Conservation (phyloP, 2,329 filamentous ascomycete genomes). For the Diaporthe batatas region DNA sequence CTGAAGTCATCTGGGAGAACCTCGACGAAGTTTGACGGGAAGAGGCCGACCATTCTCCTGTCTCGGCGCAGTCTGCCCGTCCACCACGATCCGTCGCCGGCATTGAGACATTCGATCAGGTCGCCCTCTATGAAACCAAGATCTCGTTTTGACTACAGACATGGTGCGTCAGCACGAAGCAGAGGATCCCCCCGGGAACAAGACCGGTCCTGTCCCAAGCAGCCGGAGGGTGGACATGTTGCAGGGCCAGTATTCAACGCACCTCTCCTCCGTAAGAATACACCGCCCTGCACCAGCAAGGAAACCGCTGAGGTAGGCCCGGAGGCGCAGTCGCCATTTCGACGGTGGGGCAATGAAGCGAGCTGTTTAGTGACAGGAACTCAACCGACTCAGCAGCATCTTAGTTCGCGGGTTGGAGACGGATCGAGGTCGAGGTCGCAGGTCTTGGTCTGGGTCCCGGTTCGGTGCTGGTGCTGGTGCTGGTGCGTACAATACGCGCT, state of each 20-base stretch:
- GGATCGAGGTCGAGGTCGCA: not conserved
- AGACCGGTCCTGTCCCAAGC: not conserved
- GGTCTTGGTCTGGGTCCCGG: not conserved
- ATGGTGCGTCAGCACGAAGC: slow-evolving; percentile 45
- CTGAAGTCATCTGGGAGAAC: slow-evolving; percentile 88
- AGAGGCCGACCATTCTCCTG: slow-evolving; percentile 89
- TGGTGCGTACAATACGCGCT: slow-evolving; percentile 11
- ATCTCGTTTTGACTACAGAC: slow-evolving; percentile 82
- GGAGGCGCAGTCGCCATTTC: slow-evolving; percentile 69
- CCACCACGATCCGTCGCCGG: slow-evolving; percentile 98
- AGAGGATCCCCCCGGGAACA: not conserved
- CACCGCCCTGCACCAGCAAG: slow-evolving; percentile 90
- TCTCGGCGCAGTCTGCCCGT: slow-evolving; percentile 92
- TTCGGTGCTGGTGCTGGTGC: not conserved
- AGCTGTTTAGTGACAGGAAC: slow-evolving; percentile 36
- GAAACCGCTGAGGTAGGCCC: slow-evolving; percentile 81
- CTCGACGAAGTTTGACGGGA: slow-evolving; percentile 97
- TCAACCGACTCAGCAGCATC: slow-evolving; percentile 40
- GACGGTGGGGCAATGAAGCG: slow-evolving; percentile 39
- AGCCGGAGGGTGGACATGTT: not conserved
- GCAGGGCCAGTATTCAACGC: slow-evolving; percentile 44
- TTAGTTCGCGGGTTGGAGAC: slow-evolving; percentile 22
- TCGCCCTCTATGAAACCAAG: slow-evolving; percentile 98
- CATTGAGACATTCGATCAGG: slow-evolving; percentile 97
- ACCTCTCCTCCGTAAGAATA: slow-evolving; percentile 96